A percentile compares a stretch with the other conserved stretches of the same genome.
Conservation (phyloP, 805 yeast genomes). For the Wickerhamiella hasegawae region DNA sequence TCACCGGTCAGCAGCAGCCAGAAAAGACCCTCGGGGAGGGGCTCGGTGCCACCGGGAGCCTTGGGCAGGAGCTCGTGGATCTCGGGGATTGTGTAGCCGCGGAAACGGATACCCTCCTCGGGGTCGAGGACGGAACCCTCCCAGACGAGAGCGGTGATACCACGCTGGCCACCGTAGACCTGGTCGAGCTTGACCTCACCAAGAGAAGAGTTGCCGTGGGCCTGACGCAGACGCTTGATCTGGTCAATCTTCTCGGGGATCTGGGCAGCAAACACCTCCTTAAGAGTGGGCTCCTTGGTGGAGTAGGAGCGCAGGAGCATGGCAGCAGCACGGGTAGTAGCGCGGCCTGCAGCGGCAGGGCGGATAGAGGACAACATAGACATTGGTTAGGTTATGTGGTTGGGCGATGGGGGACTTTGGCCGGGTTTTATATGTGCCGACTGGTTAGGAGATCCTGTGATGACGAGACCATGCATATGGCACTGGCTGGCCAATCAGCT, state of each 20-base stretch:
- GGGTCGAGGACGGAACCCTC: constrained; percentile 80
- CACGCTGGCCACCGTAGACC: constrained; percentile 87
- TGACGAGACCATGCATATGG: too few species aligned
- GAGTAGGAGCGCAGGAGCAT: constrained; percentile 12
- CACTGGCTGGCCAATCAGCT: too few species aligned
- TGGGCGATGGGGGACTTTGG: too few species aligned
- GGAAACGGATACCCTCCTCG: constrained; percentile 72
- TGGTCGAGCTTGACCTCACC: constrained; percentile 65
- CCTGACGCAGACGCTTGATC: constrained; percentile 75
- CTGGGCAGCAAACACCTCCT: constrained; percentile 85
- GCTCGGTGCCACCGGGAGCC: constrained; percentile 48
- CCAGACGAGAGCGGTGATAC: constrained; percentile 74
- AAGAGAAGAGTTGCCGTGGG: constrained; percentile 63
- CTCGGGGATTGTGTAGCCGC: constrained; percentile 73
- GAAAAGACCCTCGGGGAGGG: constrained; percentile 67
- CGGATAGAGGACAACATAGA: too few species aligned
- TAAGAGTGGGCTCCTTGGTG: constrained; percentile 36
- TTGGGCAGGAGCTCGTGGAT: constrained; percentile 60
- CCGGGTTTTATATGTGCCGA: too few species aligned
- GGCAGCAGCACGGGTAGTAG: background rate
- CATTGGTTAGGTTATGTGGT: too few species aligned
- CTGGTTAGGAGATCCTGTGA: too few species aligned
- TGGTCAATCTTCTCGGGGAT: constrained; percentile 87
- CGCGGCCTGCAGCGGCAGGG: background rate
- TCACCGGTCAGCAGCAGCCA: constrained; percentile 77